Base-by-base conservation (phyloP, 257 asterid genomes). In the Nicotiana undulata region DNA sequence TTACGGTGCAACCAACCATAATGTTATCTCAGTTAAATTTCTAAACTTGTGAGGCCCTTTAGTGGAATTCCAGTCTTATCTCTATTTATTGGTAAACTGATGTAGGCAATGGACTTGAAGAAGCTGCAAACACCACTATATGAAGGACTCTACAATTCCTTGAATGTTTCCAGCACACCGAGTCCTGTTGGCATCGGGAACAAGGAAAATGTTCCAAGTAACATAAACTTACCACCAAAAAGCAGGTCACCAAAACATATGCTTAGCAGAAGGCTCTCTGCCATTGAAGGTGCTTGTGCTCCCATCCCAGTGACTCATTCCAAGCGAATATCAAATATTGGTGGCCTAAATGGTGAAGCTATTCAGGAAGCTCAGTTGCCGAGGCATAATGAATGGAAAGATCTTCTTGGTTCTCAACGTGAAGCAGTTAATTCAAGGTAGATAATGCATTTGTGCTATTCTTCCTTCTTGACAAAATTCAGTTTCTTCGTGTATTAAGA, bases 81-180 rank as follows among this genome's bases (percentile, higher is more conserved):
- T 49, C 77, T 44, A 72, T 75, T 59, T 80, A 58, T 81, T 83
- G 29, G 79, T 75, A 32, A 74, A 78, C 77, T 76, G 51, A 34
- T 87, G 84, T 79, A 96, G 99, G 99, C 98, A 80, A 76, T 90
- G 79, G 99, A 96, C 66, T 86, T 96, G 83, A 96, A 88, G 89
- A 96, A 90, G 90, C 93, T 96, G 89, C 98, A 96, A 80, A 88
- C 96, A 26, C 99, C 99, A 72, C 90, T 96, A 81, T 96, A 90
- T 85, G 95, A 89, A 85, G 89, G 92, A 83, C 94, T 96, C 85
- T 92, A 91, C 83, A 96, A 91, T 82, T 94, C 99, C 18, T 78
- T 91, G 89, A 96, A 89, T 83, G 89, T 92, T 83, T 85, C 90
- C 81, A 80, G 82, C 79, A 85, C 96, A 80, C 75, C 90, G 20